Base-by-base conservation (phyloP, 2,329 filamentous ascomycete species). In the Colletotrichum lupini region DNA sequence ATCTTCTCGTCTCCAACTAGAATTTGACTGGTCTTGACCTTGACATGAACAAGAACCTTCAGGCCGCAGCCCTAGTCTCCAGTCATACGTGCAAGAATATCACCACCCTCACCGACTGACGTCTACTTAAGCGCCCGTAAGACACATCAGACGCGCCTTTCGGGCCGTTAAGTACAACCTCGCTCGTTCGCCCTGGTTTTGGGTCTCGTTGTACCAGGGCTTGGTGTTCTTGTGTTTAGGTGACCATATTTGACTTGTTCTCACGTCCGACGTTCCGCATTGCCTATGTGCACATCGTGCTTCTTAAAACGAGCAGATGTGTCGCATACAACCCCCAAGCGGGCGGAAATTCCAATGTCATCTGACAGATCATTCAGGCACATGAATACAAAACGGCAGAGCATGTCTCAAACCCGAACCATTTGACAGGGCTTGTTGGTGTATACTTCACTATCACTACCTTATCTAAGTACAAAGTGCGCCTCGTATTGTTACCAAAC, bases 91-190 rank as follows among this genome's bases (percentile, higher is more conserved):
- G 37, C 14, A 32, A 11, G 14, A 11, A 9, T 7, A 28, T 22
- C 14, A 19, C 19, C 42, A 32, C 32, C 55, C 14, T 66, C 71
- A 35, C 61, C 61, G 67, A 73, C 67, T 62, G 61, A 73, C 60
- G 71, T 73, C 67, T 32, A 71, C 67, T 73, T 73, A 71, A 73
- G 71, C 71, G 71, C 71, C 61, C 49, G 67, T 66, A 35, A 64
- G 61, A 71, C 67, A 71, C 56, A 49, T 61, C 61, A 42, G 16
- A 59, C 65, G 37, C 22, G 19, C 22, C 67, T 61, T 65, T 73
- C 71, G 60, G 67, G 56, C 71, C 71, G 71, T 71, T 57, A 52
- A 57, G 52, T 24, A 64, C 61, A 30, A 28, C 42, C 59, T 66
- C 56, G 35, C 67, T 70, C 60, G 61, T 61, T 73, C 67, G 60